Base-by-base conservation (phyloP, 768 basidiomycete genomes). In the Boletus patriciae region DNA sequence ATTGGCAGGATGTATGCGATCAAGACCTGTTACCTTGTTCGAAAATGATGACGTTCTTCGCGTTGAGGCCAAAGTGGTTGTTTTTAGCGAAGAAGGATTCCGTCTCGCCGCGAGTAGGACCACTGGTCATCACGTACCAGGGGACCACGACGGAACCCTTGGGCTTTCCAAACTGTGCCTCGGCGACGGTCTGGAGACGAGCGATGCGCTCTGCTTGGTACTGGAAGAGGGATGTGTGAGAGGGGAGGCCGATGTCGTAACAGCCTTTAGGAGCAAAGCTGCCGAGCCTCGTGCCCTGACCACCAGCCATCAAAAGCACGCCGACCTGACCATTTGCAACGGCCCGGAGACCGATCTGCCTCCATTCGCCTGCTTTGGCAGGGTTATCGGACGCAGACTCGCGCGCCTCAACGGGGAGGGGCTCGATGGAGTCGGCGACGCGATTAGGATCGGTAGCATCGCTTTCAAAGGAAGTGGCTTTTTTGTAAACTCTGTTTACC, bases 101-200 rank as follows among this genome's bases (percentile, higher is more conserved):
- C 23, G 97, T 98, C 36, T 88, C 90, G 40, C 74, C 78, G 62
- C 94, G 84, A 36, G 97, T 99, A 38, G 96, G 97, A 23, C 95
- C 95, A 68, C 92, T 94, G 54, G 96, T 98, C 97, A 99, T 99
- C 67, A 99, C 86, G 76, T 98, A 98, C 97, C 97, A 98, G 37
- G 92, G 92, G 54, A 98, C 84, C 50, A 83, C 72, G 51, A 92
- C 90, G 1, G 83, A 82, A 47, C 82, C 84, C 18, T 74, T 69
- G 16, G 81, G 73, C 65, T 85, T 85, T 38, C 73, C 69, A 47
- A 65, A 70, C 58, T 82, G 76, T 37, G 79, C 69, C 69, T 84
- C 86, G 0, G 93, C 94, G 50, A 96, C 70, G 33, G 76, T 76
- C 73, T 96, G 91, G 54, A 99, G 76, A 55, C 90, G 85, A 57